Evolutionary conservation across 257 asterid species (phyloP).

Genomic region (Scutellaria baicalensis): DNA sequence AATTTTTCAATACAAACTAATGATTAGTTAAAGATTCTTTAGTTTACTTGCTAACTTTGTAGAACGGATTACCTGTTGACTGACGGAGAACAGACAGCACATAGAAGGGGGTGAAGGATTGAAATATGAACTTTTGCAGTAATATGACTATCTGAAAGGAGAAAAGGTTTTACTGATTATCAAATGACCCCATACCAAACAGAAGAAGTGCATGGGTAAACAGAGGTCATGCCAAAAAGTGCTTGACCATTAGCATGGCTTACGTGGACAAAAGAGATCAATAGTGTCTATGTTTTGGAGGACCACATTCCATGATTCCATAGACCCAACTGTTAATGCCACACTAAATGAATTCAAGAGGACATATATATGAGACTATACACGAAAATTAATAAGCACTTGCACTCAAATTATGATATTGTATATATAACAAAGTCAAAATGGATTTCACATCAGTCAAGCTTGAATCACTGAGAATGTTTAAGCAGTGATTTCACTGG

Average conservation of each 20-base stretch:
- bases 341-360: background rate
- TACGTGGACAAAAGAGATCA: background rate
- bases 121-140: background rate
- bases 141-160: background rate
- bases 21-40: background rate
- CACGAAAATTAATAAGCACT: background rate
- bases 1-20: background rate
- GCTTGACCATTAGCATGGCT: background rate
- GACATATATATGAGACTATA: background rate
- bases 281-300: background rate
- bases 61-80: background rate
- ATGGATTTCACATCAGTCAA: background rate
- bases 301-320: background rate
- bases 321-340: background rate
- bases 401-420: background rate
- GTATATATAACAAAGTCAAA: background rate
- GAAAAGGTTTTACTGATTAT: background rate
- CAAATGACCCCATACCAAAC: background rate
- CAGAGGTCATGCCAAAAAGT: background rate
- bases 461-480: background rate
- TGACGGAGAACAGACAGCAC: background rate
- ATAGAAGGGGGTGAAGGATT: background rate
- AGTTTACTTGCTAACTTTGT: background rate
- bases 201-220: background rate
- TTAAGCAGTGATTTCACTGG: background rate